Percentiles rank a stretch among this genome's conserved stretches.
Conservation (phyloP, 1,139 yeast genomes). For the Eremothecium sinecaudum region DNA sequence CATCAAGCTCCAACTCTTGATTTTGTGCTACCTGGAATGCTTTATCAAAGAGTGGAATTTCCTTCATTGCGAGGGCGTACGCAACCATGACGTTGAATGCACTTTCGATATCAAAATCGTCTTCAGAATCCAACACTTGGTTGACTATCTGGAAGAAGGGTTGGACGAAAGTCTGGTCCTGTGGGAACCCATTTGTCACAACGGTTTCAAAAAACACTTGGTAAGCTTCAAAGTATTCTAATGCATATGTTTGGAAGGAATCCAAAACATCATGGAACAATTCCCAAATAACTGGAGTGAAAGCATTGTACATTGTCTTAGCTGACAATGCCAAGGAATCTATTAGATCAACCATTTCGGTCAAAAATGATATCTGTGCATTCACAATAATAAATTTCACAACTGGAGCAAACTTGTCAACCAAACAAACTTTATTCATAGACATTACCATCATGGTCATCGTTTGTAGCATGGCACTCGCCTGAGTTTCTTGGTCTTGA, state of each 20-base stretch:
- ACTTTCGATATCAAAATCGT: constrained; percentile 35
- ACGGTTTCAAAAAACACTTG: constrained; percentile 69
- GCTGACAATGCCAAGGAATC: constrained; percentile 32
- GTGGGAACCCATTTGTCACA: constrained; percentile 56
- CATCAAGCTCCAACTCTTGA: constrained; percentile 26
- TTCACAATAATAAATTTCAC: constrained; percentile 56
- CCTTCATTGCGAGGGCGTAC: constrained; percentile 29
- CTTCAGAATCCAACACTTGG: constrained; percentile 31
- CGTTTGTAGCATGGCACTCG: constrained; percentile 76
- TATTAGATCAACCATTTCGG: constrained; percentile 72
- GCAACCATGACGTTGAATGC: constrained; percentile 33
- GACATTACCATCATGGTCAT: constrained; percentile 78
- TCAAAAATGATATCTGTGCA: constrained; percentile 63
- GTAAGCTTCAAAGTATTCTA: constrained; percentile 67
- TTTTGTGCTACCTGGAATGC: constrained; percentile 25
- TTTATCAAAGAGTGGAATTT: constrained; percentile 32
- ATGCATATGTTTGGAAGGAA: constrained; percentile 46
- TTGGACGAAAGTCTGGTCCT: constrained; percentile 35
- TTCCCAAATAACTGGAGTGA: constrained; percentile 33
- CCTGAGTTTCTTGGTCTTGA: constrained; percentile 82
- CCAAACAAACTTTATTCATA: constrained; percentile 70
- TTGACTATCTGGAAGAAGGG: constrained; percentile 25
- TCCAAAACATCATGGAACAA: constrained; percentile 32
- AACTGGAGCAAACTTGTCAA: constrained; percentile 64
- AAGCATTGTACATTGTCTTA: constrained; percentile 23